phyloP scores from a whole-genome alignment of 108 stramenopile genomes.

The Skeletonema grethae region DNA sequence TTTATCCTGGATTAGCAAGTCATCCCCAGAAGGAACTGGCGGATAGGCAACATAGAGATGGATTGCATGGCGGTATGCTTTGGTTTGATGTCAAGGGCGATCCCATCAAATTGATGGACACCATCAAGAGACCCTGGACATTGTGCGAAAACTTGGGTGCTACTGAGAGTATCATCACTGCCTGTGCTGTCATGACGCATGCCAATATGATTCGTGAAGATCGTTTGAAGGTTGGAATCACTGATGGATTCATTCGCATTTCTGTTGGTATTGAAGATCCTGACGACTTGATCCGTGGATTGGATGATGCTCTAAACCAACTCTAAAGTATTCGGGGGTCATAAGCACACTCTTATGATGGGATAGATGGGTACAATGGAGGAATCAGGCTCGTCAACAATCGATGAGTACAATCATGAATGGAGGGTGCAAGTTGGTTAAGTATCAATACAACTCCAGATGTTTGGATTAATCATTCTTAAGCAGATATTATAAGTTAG shows the following conservation, averaged over 20 bases:
- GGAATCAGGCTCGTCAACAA: too few species aligned
- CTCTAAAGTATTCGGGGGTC: conserved; percentile 25
- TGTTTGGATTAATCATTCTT: background rate
- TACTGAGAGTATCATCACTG: conserved; percentile 80
- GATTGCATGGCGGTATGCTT: conserved; percentile 85
- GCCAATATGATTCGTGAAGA: conserved; percentile 78
- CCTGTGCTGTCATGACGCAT: conserved; percentile 87
- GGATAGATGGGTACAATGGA: too few species aligned
- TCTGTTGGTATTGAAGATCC: conserved; percentile 83
- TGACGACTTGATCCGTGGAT: conserved; percentile 69
- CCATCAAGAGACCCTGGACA: conserved; percentile 79
- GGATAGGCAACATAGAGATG: conserved; percentile 71
- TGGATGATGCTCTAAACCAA: conserved; percentile 72
- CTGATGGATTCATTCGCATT: conserved; percentile 85
- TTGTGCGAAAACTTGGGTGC: conserved; percentile 85
- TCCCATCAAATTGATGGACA: conserved; percentile 80
- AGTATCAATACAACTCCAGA: background rate
- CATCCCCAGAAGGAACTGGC: conserved; percentile 85
- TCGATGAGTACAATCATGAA: too few species aligned
- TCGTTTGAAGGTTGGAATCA: conserved; percentile 82
- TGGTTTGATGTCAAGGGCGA: conserved; percentile 86
- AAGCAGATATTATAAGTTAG: background rate
- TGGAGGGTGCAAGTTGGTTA: background rate
- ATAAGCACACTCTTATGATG: background rate
- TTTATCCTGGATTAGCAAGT: conserved; percentile 79